Evolutionary conservation across 2,329 filamentous ascomycete genomes (phyloP).

Genomic region (Parastagonospora avenae): DNA sequence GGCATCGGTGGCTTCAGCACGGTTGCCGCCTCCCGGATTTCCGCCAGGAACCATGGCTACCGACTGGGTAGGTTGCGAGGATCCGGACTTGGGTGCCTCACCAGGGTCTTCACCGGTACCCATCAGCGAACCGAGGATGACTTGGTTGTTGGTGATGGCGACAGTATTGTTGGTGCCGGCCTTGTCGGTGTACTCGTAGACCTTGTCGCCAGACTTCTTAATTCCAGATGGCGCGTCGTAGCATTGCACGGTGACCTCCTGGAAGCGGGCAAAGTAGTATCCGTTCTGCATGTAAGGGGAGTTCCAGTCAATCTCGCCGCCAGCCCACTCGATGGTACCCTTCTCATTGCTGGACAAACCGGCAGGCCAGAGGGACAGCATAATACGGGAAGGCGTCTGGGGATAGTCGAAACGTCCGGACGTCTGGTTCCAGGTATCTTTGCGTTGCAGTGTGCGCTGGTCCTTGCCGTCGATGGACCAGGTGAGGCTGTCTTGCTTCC

Average conservation of each 20-base stretch:
- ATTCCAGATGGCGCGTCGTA: slow-evolving; percentile 79
- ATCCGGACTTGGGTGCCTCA: slow-evolving; percentile 47
- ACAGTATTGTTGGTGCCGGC: slow-evolving; percentile 75
- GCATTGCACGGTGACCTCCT: slow-evolving; percentile 82
- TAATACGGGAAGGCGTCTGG: slow-evolving; percentile 87
- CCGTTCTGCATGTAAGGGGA: slow-evolving; percentile 80
- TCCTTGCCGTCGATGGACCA: slow-evolving; percentile 86
- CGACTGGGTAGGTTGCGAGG: slow-evolving; percentile 28
- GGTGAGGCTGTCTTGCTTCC: slow-evolving; percentile 82
- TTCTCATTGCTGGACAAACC: slow-evolving; percentile 77
- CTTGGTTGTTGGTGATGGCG: slow-evolving; percentile 73
- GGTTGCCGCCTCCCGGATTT: slow-evolving; percentile 56
- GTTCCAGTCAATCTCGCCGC: slow-evolving; percentile 88
- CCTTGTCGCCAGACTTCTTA: slow-evolving; percentile 62
- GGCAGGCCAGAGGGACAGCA: slow-evolving; percentile 95
- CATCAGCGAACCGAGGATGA: slow-evolving; percentile 76
- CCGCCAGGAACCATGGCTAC: slow-evolving; percentile 62
- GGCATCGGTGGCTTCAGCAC: slow-evolving; percentile 31
- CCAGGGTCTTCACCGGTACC: slow-evolving; percentile 78
- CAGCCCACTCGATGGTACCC: slow-evolving; percentile 91
- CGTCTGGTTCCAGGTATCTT: slow-evolving; percentile 85
- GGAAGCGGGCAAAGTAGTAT: slow-evolving; percentile 86
- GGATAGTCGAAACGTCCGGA: slow-evolving; percentile 83
- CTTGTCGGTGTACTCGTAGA: slow-evolving; percentile 75
- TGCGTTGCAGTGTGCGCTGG: slow-evolving; percentile 74